phyloP scores from a whole-genome alignment of 805 yeast genomes.

The Candida qinlingensis region DNA sequence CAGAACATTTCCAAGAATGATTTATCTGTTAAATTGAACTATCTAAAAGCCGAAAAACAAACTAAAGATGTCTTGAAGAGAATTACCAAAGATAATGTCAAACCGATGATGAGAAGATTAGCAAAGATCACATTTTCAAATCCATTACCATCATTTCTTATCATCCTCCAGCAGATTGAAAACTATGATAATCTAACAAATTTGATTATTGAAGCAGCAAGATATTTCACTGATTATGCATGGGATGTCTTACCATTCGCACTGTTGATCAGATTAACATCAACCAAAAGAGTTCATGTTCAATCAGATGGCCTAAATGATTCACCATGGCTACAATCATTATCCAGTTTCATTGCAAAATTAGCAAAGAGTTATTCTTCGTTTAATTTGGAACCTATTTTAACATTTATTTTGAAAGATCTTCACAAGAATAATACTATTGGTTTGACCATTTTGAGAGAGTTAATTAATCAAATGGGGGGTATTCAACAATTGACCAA shows the following conservation, averaged over 20 bases:
- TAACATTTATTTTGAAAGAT: constrained; percentile 55
- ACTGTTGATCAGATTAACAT: constrained; percentile 61
- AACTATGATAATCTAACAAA: constrained; percentile 84
- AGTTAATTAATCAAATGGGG: constrained; percentile 65
- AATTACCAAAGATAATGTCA: constrained; percentile 72
- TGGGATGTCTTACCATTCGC: constrained; percentile 84
- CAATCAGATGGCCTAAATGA: constrained; percentile 80
- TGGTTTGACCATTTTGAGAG: constrained; percentile 60
- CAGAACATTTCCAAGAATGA: constrained; percentile 51
- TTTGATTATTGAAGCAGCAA: constrained; percentile 72
- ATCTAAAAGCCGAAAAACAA: constrained; percentile 65
- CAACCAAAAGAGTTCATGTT: constrained; percentile 54
- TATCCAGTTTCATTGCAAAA: constrained; percentile 74
- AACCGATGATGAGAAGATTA: constrained; percentile 64
- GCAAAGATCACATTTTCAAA: constrained; percentile 69
- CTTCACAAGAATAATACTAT: constrained; percentile 55
- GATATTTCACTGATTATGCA: constrained; percentile 66
- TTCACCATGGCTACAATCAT: constrained; percentile 79
- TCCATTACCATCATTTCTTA: constrained; percentile 72
- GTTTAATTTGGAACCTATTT: constrained; percentile 59
- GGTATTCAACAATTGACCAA: constrained; percentile 72
- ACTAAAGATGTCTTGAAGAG: constrained; percentile 77
- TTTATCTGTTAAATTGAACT: constrained; percentile 51
- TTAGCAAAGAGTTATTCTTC: constrained; percentile 47
- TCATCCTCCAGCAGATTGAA: constrained; percentile 76